These are phyloP conservation scores for Lachancea dasiensis DNA, from an alignment of 805 yeast species.

Conservation along the genomic window DNA sequence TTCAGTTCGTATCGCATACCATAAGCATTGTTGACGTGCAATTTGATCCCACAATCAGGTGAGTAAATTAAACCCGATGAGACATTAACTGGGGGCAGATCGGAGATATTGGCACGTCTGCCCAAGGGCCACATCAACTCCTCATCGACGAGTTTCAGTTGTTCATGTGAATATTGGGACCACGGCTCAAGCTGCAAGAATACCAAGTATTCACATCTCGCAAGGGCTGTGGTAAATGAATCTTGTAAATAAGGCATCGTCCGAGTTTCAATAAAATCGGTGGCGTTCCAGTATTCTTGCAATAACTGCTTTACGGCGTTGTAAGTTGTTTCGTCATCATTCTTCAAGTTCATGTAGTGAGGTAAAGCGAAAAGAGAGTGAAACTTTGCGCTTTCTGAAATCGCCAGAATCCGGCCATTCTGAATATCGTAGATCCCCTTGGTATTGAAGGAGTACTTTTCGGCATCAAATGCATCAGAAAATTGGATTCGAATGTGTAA, in stretches of 20 bases:
- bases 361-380: conserved; percentile 57
- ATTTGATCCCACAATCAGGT: conserved; percentile 76
- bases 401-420: conserved; percentile 54
- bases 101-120: conserved; percentile 50
- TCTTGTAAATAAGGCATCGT: conserved; percentile 40
- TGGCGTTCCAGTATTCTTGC: conserved; percentile 39
- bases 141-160: conserved; percentile 58
- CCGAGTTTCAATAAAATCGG: conserved; percentile 37
- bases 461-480: conserved; percentile 42
- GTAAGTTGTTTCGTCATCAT: conserved; percentile 38
- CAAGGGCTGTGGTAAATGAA: conserved; percentile 29
- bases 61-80: conserved; percentile 63
- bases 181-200: conserved; percentile 68
- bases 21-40: conserved; percentile 34
- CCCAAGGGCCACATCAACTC: conserved; percentile 76
- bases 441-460: conserved; percentile 45
- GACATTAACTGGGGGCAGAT: conserved; percentile 51
- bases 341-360: conserved; percentile 38
- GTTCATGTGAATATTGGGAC: conserved; percentile 39
- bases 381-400: conserved; percentile 60
- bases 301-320: conserved; percentile 42
- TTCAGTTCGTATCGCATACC: conserved; percentile 56
- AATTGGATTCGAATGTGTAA: conserved; percentile 31
- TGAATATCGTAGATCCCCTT: conserved; percentile 62
- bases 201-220: conserved; percentile 63